phyloP scores from a whole-genome alignment of 306 rosid genomes.

The Rubus idaeus region DNA sequence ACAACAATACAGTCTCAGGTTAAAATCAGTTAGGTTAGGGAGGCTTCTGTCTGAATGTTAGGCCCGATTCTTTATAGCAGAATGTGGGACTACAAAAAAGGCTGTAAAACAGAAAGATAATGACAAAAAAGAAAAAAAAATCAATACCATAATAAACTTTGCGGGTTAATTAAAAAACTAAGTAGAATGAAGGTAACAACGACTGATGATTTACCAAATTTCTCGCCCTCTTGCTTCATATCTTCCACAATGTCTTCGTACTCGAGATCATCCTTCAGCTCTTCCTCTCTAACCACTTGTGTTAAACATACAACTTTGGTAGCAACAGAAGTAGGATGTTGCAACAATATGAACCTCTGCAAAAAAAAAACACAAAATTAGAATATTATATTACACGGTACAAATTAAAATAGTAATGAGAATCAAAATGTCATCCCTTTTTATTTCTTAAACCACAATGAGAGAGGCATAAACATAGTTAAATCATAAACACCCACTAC shows the following conservation, averaged over 20 bases:
- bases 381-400: not conserved
- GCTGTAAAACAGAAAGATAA: slow-evolving; percentile 79
- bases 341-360: slow-evolving; percentile 78
- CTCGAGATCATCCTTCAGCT: slow-evolving; percentile 89
- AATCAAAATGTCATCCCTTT: not conserved
- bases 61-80: slow-evolving; percentile 79
- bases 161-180: slow-evolving; percentile 2
- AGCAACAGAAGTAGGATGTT: slow-evolving; percentile 69
- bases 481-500: no score
- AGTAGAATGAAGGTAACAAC: not conserved
- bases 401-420: not conserved
- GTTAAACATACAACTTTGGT: slow-evolving; percentile 88
- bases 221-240: slow-evolving; percentile 87
- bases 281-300: slow-evolving; percentile 77
- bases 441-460: no score
- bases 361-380: not conserved
- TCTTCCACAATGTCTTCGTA: slow-evolving; percentile 90
- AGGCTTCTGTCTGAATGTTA: slow-evolving; percentile 77
- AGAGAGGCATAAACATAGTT: no score
- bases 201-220: slow-evolving; percentile 57
- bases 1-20: slow-evolving; percentile 23
- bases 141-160: slow-evolving; percentile 37
- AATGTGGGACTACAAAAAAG: slow-evolving; percentile 67
- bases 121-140: slow-evolving; percentile 31
- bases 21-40: slow-evolving; percentile 48